Evolutionary conservation across 352 stramenopile genomes (phyloP).

Genomic region (Elongisporangium senticosum): DNA sequence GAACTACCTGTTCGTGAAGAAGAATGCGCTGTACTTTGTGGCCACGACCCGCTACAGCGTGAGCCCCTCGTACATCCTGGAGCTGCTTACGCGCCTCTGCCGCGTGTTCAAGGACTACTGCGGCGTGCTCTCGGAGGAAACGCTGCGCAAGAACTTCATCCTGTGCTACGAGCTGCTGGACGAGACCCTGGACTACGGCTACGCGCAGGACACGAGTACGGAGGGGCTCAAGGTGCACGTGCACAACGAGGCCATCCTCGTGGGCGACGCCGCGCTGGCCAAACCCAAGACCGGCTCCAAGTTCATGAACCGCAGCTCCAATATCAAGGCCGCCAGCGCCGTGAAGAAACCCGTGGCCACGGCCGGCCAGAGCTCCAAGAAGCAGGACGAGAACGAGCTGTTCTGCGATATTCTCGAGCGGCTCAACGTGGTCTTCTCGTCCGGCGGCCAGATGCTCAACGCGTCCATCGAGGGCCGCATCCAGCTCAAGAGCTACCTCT

Average conservation of each 20-base stretch:
- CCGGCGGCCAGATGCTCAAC: slow-evolving; percentile 96
- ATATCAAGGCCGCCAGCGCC: slow-evolving; percentile 76
- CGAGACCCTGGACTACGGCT: slow-evolving; percentile 98
- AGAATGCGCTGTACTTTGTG: slow-evolving; percentile 98
- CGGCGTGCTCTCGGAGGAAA: slow-evolving; percentile 96
- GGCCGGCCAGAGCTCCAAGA: slow-evolving; percentile 64
- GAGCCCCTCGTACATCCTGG: slow-evolving; percentile 92
- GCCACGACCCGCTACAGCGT: slow-evolving; percentile 96
- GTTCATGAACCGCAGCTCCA: slow-evolving; percentile 67
- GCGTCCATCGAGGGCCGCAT: slow-evolving; percentile 97
- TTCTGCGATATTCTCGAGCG: slow-evolving; percentile 99
- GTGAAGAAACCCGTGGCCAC: slow-evolving; percentile 87
- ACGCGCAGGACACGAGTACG: slow-evolving; percentile 96
- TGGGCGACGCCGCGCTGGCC: slow-evolving; percentile 68
- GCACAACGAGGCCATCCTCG: slow-evolving; percentile 97
- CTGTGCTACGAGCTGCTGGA: slow-evolving; percentile 99
- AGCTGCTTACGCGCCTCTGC: slow-evolving; percentile 92
- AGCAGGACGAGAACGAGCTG: slow-evolving; percentile 96
- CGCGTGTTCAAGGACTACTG: slow-evolving; percentile 99
- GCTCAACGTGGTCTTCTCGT: slow-evolving; percentile 96
- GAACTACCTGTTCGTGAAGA: slow-evolving; percentile 98
- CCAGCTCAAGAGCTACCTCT: slow-evolving; percentile 99
- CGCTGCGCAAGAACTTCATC: slow-evolving; percentile 99
- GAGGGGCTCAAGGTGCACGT: slow-evolving; percentile 97
- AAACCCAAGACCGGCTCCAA: slow-evolving; percentile 92